Percentiles rank a stretch among this genome's conserved stretches.
Conservation (phyloP, 768 basidiomycete species). For the Lentinula boryana region DNA sequence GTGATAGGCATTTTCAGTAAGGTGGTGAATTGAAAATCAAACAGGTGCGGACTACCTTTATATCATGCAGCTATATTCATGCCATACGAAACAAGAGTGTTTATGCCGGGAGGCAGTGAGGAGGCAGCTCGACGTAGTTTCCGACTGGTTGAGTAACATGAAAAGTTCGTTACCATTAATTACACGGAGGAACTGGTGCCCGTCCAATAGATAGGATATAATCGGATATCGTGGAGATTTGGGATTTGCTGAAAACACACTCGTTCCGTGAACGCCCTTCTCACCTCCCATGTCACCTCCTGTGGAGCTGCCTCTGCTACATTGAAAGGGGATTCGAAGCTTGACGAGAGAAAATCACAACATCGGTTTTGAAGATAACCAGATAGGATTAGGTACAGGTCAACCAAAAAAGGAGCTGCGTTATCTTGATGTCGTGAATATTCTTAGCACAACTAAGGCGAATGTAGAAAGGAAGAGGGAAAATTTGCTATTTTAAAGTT, state of each 20-base stretch:
- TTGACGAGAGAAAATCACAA: neutral
- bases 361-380: neutral
- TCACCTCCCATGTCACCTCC: neutral
- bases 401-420: neutral
- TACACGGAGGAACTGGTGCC: neutral
- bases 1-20: conserved; percentile 13
- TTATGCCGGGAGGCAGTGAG: neutral
- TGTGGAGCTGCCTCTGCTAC: too few species aligned
- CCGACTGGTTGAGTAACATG: neutral
- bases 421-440: neutral
- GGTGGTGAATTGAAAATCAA: neutral
- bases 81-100: neutral
- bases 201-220: neutral
- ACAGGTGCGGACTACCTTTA: neutral
- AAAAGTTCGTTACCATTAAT: neutral
- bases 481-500: neutral
- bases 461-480: neutral
- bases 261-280: neutral
- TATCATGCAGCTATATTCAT: neutral
- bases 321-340: neutral
- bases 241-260: neutral
- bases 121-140: neutral
- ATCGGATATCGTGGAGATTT: neutral
- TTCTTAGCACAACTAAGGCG: neutral
- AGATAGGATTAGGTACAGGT: neutral